Conservation (phyloP, 345 rosid genomes). For the Brassica rapa region DNA sequence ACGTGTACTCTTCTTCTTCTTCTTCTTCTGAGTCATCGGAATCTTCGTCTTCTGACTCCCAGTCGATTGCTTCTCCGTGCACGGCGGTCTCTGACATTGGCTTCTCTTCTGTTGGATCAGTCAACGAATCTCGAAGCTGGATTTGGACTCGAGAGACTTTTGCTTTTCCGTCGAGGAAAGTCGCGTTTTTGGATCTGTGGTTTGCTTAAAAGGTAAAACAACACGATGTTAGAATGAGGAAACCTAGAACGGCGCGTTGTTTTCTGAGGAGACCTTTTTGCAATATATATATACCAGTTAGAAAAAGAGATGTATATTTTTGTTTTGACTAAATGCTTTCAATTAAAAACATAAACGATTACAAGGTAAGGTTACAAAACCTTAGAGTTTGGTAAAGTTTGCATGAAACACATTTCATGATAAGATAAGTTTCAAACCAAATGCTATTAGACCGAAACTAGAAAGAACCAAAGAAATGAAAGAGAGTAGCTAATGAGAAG, state of each 20-base stretch:
- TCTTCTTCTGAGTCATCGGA: conserved; percentile 39
- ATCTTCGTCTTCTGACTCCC: conserved; percentile 24
- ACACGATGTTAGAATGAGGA: neutral
- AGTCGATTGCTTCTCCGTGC: conserved; percentile 19
- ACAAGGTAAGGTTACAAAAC: no score
- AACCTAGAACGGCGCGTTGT: conserved; percentile 12
- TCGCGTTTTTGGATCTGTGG: conserved; percentile 10
- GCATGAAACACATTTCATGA: no score
- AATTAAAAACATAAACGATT: no score
- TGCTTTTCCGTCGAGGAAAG: conserved; percentile 5
- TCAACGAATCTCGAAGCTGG: conserved; percentile 28
- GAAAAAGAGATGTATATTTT: neutral
- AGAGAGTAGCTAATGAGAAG: no score
- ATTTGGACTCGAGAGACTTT: conserved; percentile 8
- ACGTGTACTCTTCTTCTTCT: no score
- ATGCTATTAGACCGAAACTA: no score
- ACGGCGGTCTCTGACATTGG: conserved; percentile 37
- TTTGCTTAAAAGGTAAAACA: neutral
- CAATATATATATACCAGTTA: neutral
- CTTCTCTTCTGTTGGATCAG: conserved; percentile 11
- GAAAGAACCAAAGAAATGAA: no score
- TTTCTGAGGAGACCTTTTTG: neutral
- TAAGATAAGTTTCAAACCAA: no score
- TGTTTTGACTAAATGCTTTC: no score
- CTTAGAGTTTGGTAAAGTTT: no score